A percentile compares a stretch with the other conserved stretches of the same genome.
These are phyloP conservation scores for Psilocybe azurescens DNA, from an alignment of 768 basidiomycete genomes.

Conservation along the genomic window DNA sequence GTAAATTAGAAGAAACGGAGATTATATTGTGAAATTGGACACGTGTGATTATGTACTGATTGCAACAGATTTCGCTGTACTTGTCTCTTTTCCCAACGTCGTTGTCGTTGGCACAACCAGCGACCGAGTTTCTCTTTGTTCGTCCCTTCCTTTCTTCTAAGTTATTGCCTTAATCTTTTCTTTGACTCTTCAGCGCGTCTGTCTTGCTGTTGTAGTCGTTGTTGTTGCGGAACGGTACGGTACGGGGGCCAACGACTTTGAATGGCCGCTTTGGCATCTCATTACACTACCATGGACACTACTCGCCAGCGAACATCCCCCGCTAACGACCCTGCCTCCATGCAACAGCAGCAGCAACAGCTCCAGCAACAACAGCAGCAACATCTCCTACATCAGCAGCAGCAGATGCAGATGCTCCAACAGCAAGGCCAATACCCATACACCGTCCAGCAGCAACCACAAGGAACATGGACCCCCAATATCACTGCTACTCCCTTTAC, in stretches of 20 bases:
- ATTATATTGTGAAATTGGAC: conserved; percentile 3
- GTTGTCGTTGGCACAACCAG: background rate
- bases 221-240: background rate
- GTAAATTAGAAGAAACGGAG: background rate
- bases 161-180: too few species aligned
- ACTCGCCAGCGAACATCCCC: conserved; percentile 64
- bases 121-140: background rate
- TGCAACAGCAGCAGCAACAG: background rate
- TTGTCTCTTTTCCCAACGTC: conserved; percentile 5
- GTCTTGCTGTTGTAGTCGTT: too few species aligned
- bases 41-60: conserved; percentile 16
- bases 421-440: conserved; percentile 21
- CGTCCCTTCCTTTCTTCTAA: background rate
- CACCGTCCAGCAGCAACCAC: conserved; percentile 55
- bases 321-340: conserved; percentile 52
- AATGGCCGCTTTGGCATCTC: conserved; percentile 82
- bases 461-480: conserved; percentile 72
- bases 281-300: conserved; percentile 66
- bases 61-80: conserved; percentile 8
- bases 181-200: background rate
- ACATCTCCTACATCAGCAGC: conserved; percentile 28
- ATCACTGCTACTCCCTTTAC: conserved; percentile 73
- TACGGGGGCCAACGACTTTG: conserved; percentile 26
- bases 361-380: conserved; percentile 4
- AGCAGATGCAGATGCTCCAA: conserved; percentile 21